Conservation (phyloP, 306 rosid species). For the Alnus rubra region DNA sequence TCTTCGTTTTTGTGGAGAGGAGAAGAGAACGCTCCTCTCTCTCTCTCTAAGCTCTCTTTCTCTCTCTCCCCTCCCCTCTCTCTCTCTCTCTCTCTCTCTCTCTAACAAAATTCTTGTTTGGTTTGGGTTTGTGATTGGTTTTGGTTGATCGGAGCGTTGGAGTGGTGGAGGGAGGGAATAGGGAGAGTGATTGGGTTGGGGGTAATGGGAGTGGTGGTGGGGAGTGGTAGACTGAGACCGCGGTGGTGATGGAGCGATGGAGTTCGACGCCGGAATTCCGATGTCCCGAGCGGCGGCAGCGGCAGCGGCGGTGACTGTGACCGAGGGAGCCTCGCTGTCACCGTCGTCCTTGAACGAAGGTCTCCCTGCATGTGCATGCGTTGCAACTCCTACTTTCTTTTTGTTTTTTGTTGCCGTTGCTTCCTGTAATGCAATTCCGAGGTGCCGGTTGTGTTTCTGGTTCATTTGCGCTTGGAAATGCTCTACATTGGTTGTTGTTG, state of each 20-base stretch:
- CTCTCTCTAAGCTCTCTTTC: conserved; percentile 19
- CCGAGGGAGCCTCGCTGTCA: conserved; percentile 50
- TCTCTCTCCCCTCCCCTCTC: neutral
- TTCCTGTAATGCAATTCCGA: neutral
- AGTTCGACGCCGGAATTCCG: conserved; percentile 80
- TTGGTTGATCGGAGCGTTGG: conserved; percentile 21
- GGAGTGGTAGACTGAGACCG: conserved; percentile 30
- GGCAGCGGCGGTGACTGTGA: conserved; percentile 34
- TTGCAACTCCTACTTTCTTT: neutral
- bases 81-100: conserved; percentile 6
- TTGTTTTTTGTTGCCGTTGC: neutral
- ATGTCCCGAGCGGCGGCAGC: conserved; percentile 44
- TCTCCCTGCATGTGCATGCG: neutral
- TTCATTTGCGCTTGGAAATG: neutral
- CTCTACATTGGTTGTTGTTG: neutral
- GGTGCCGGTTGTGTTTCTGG: neutral
- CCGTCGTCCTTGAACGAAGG: conserved; percentile 59
- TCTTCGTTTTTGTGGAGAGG: conserved; percentile 88
- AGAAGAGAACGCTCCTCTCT: conserved; percentile 54
- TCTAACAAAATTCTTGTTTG: neutral
- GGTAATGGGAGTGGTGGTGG: conserved; percentile 46
- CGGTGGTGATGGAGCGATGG: conserved; percentile 57
- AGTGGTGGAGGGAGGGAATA: neutral
- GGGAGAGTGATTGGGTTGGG: neutral
- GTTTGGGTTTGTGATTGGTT: neutral